These are phyloP conservation scores for Hyaloperonospora brassicae DNA, from an alignment of 352 stramenopile species.

Conservation along the genomic window DNA sequence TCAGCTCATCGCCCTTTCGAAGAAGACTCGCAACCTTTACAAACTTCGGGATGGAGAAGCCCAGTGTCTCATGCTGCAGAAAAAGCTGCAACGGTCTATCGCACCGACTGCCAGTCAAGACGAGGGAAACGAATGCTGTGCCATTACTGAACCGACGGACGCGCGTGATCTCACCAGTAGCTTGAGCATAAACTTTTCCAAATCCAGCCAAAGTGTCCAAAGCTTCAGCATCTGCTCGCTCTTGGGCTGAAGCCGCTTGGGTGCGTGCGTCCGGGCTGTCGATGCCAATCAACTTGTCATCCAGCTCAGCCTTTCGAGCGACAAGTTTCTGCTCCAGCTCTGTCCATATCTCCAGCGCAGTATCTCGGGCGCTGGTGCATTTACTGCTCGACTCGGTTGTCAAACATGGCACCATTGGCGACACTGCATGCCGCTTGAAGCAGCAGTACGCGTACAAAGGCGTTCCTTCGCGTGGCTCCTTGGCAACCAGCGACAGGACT, in stretches of 20 bases:
- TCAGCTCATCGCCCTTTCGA: constrained; percentile 32
- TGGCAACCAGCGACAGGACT: constrained; percentile 19
- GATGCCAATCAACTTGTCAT: constrained; percentile 3
- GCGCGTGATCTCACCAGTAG: constrained; percentile 29
- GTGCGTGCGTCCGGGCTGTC: constrained; percentile 10
- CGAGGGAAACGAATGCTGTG: constrained; percentile 41
- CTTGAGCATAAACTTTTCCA: constrained; percentile 27
- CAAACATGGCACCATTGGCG: background rate
- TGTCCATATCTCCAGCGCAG: background rate
- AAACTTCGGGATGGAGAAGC: constrained; percentile 23
- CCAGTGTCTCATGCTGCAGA: constrained; percentile 29
- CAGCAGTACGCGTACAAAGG: constrained; percentile 38
- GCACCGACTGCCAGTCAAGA: constrained; percentile 10
- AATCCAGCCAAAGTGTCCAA: background rate
- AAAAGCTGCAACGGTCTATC: constrained; percentile 32
- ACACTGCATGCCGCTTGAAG: constrained; percentile 10
- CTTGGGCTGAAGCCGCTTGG: constrained; percentile 13
- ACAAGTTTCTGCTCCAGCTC: background rate
- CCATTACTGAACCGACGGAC: constrained; percentile 41
- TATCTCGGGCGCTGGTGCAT: background rate
- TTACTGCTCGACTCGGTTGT: background rate
- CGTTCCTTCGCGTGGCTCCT: constrained; percentile 13
- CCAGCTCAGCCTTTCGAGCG: background rate
- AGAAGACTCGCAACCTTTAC: constrained; percentile 26
- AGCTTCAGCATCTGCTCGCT: constrained; percentile 10